Evolutionary conservation across 2,329 filamentous ascomycete genomes (phyloP), one percentile per base, ranked within the genome.

Genomic region (Whalleya microplaca): DNA sequence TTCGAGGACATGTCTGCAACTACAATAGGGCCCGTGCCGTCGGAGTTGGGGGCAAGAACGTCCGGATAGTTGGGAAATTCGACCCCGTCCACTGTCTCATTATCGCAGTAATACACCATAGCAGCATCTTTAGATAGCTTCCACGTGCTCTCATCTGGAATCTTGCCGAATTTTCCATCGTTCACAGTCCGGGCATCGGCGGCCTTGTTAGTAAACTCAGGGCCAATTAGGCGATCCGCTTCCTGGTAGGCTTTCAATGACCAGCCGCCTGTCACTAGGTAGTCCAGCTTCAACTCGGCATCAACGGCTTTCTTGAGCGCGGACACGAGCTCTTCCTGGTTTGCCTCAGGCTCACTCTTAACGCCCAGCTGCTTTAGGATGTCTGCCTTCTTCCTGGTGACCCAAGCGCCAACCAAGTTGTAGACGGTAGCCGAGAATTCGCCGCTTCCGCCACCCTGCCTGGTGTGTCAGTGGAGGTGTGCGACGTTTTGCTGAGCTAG

Each of bases 1-100:
- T 97, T 98, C 56, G 91, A 96, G 45, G 85, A 90, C 90, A 98
- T 96, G 74, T 98, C 94, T 19, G 91, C 92, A 4, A 96, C 88
- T 5, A 98, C 89, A 56, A 96, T 84, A 1, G 87, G 86, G 29
- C 86, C 84, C 48, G 87, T 82, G 8, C 86, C 86, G 48, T 86
- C 83, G 1, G 79, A 74, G 6, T 74, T 74, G 10, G 83, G 75
- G 47, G 84, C 82, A 21, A 96, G 80, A 7, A 74, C 72, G 61
- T 87, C 76, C 21, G 94, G 94, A 69, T 85, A 84, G 16, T 67
- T 75, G 5, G 89, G 91, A 66, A 96, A 96, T 71, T 98, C 94
- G 18, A 98, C 92, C 32, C 93, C 93, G 68, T 96, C 92, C 5
- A 96, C 91, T 0, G 92, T 96, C 79, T 98, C 93, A 67, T 98